Percentiles rank a stretch among this genome's conserved stretches.
phyloP scores from a whole-genome alignment of 148 eudicot genomes.

The Suaeda aralocaspica region DNA sequence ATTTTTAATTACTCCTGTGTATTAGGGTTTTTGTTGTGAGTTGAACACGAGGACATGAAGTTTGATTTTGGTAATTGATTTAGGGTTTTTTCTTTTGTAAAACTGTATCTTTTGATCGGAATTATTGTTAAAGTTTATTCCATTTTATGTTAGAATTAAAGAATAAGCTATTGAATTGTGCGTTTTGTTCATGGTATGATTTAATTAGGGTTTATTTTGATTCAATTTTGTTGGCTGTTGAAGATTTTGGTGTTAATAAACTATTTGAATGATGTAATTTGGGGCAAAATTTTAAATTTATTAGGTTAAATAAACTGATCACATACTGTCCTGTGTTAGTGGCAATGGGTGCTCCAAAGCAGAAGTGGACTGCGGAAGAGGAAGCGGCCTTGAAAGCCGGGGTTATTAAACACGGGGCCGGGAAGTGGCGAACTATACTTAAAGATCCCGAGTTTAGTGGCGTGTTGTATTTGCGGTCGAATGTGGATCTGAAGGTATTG shows the following conservation, averaged over 20 bases:
- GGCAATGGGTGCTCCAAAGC: slow-evolving; percentile 91
- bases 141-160: neutral
- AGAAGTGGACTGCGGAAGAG: slow-evolving; percentile 92
- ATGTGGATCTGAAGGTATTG: slow-evolving; percentile 84
- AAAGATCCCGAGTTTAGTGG: slow-evolving; percentile 81
- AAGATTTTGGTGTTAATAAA: neutral
- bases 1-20: neutral
- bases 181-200: too few species aligned
- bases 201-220: too few species aligned
- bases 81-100: neutral
- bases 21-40: neutral
- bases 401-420: slow-evolving; percentile 78
- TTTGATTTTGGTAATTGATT: neutral
- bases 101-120: neutral
- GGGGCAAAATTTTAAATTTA: neutral
- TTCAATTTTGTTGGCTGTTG: neutral
- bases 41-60: neutral
- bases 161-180: neutral
- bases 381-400: slow-evolving; percentile 94
- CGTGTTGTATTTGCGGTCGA: slow-evolving; percentile 69
- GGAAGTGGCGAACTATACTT: slow-evolving; percentile 94
- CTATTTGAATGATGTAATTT: neutral
- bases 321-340: slow-evolving; percentile 27
- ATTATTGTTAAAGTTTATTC: neutral
- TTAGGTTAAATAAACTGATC: neutral